phyloP scores from a whole-genome alignment of 441 rosid genomes.

The Theobroma grandiflorum region DNA sequence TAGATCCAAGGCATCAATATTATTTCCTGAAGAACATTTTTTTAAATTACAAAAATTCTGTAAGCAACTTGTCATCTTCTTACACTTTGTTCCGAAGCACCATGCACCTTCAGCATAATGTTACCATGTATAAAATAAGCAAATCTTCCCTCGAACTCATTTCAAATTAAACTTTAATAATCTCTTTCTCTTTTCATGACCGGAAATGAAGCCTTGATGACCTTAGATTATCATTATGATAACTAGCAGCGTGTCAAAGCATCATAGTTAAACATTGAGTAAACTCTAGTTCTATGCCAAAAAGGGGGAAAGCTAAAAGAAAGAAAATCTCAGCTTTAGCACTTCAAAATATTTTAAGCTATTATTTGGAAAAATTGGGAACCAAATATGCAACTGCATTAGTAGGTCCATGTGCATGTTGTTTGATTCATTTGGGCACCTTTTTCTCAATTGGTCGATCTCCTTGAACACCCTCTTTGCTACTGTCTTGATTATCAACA shows the following conservation, averaged over 20 bases:
- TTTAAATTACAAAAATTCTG: not conserved
- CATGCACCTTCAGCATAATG: conserved; percentile 21
- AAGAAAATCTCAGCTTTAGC: not conserved
- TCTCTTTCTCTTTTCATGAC: not conserved
- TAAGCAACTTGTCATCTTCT: conserved; percentile 31
- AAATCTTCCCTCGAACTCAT: not conserved
- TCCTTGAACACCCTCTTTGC: not conserved
- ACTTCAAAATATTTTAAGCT: not conserved
- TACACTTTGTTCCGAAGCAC: conserved; percentile 29
- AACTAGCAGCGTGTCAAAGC: conserved; percentile 9
- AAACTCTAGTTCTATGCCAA: not conserved
- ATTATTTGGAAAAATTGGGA: not conserved
- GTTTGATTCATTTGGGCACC: not conserved
- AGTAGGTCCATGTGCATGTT: not conserved
- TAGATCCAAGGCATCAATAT: conserved; percentile 32
- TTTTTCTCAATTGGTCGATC: not conserved
- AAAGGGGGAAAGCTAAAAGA: not conserved
- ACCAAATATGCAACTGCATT: not conserved
- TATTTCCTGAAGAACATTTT: conserved; percentile 25
- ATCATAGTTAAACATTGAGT: not conserved
- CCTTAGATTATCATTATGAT: not conserved
- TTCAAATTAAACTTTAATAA: not conserved
- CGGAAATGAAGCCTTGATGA: not conserved
- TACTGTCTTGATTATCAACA: not conserved
- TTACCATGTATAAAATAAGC: conserved; percentile 20